Evolutionary conservation across 106 monocot genomes (phyloP), one percentile per base, ranked within the genome.

Genomic region (Allium fistulosum): DNA sequence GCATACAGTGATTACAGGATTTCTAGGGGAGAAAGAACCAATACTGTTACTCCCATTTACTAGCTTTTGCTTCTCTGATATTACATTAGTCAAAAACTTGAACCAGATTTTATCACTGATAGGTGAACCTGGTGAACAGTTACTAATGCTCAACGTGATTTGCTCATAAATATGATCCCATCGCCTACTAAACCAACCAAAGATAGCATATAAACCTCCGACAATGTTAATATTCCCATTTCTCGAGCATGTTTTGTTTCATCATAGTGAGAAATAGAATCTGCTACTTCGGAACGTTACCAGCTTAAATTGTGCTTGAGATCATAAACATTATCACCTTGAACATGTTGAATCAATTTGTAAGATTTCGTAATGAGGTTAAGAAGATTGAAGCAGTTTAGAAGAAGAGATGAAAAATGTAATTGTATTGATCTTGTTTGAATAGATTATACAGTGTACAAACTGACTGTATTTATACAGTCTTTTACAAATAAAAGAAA

Each of bases 181-280:
- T 89, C 84, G 51, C 76, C 77, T 73, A 84, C 52, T 79, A 97
- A 70, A 73, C 92, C 96, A 28, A 70, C 80, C 47, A 97, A 80
- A 26, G 86, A 92, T 46, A 92, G 47, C 69, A 92, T 67, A 76
- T 92, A 97, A 53, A 78, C 64, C 51, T 92, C 96, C 48, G 92
- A 70, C 57, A 97, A 82, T 12, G 96, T 92, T 50, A 97, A 77
- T 47, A 71, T 49, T 67, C 82, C 72, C 80, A 87, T 67, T 52
- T 71, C 51, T 9, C 72, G 59, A n/a, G 79, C 37, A 80, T 77
- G 49, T 70, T 76, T 65, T 63, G 26, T 60, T 26, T 69, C 12
- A 16, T 53, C 22, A 74, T 26, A 8, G 63, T 73, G 48, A 69
- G 59, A n/a, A 62, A 13, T 26, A 53, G 48, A 59, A 62, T 61